Percentiles rank a stretch among this genome's conserved stretches.
These are phyloP conservation scores for Clonostachys sp. DNA, from an alignment of 2,329 filamentous ascomycete genomes.

Conservation along the genomic window DNA sequence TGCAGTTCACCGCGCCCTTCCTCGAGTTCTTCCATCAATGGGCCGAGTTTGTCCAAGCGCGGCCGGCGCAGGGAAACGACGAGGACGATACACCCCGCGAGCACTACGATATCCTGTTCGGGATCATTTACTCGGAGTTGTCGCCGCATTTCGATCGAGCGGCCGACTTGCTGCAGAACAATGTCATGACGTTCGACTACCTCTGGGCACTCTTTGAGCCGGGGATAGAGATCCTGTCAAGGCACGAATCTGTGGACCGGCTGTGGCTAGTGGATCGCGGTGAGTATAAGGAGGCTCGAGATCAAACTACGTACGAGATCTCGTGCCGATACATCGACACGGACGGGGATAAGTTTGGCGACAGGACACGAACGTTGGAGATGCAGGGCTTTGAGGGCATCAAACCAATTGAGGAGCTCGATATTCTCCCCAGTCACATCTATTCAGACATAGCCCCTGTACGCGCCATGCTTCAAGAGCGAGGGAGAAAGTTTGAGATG, in stretches of 20 bases:
- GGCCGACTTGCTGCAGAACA: conserved; percentile 59
- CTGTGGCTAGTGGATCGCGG: conserved; percentile 78
- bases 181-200: conserved; percentile 83
- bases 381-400: conserved; percentile 75
- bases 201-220: conserved; percentile 89
- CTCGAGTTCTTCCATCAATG: background rate
- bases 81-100: background rate
- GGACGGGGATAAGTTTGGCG: conserved; percentile 81
- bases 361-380: conserved; percentile 64
- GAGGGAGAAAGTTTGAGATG: conserved; percentile 78
- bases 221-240: conserved; percentile 72
- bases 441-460: conserved; percentile 33
- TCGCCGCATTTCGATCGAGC: background rate
- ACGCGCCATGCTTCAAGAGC: conserved; percentile 64
- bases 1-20: background rate
- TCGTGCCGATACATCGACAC: conserved; percentile 82
- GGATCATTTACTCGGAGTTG: background rate
- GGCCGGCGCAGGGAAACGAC: background rate
- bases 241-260: conserved; percentile 69
- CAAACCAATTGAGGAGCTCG: conserved; percentile 74
- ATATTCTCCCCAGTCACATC: conserved; percentile 26
- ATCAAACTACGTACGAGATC: conserved; percentile 50
- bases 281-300: conserved; percentile 37
- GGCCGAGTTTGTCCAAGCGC: background rate
- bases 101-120: background rate